Evolutionary conservation across 441 rosid species (phyloP).

Genomic region (Biscutella auriculata): DNA sequence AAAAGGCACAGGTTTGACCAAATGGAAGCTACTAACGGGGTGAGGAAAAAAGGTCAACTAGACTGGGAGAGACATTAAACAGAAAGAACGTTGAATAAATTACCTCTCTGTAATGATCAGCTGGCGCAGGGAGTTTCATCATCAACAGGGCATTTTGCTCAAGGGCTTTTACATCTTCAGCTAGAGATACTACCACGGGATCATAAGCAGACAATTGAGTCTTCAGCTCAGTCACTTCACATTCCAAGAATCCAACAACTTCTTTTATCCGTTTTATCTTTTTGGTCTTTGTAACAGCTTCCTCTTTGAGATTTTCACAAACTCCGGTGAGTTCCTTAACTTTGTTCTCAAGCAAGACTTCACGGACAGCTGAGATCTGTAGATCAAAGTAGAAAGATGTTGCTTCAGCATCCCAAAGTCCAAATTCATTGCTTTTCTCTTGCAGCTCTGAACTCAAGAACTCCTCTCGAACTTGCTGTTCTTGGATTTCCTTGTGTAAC

Average conservation of each 20-base stretch:
- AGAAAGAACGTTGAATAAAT: not conserved
- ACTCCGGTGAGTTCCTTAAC: slow-evolving; percentile 47
- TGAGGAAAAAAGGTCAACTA: not conserved
- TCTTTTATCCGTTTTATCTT: slow-evolving; percentile 44
- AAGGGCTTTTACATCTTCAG: slow-evolving; percentile 37
- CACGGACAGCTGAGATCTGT: slow-evolving; percentile 54
- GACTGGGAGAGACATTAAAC: too few relatives aligned
- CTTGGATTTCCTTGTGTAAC: slow-evolving; percentile 47
- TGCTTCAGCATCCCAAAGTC: slow-evolving; percentile 73
- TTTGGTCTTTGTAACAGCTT: slow-evolving; percentile 28
- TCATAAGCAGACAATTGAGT: slow-evolving; percentile 41
- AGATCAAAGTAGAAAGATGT: slow-evolving; percentile 61
- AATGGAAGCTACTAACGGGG: not conserved
- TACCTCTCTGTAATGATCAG: slow-evolving; percentile 31
- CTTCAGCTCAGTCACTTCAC: slow-evolving; percentile 45
- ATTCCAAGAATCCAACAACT: slow-evolving; percentile 42
- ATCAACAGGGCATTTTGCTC: slow-evolving; percentile 33
- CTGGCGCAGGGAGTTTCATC: slow-evolving; percentile 23
- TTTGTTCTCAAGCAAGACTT: slow-evolving; percentile 59
- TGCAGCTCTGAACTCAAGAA: slow-evolving; percentile 51
- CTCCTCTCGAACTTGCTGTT: slow-evolving; percentile 46
- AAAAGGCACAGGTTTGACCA: not conserved
- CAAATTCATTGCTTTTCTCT: slow-evolving; percentile 58
- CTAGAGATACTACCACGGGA: slow-evolving; percentile 48
- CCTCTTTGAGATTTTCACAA: slow-evolving; percentile 44